Evolutionary conservation across 2,329 filamentous ascomycete genomes (phyloP), one percentile per base, ranked within the genome.

Genomic region (Trichophyton mentagrophytes): DNA sequence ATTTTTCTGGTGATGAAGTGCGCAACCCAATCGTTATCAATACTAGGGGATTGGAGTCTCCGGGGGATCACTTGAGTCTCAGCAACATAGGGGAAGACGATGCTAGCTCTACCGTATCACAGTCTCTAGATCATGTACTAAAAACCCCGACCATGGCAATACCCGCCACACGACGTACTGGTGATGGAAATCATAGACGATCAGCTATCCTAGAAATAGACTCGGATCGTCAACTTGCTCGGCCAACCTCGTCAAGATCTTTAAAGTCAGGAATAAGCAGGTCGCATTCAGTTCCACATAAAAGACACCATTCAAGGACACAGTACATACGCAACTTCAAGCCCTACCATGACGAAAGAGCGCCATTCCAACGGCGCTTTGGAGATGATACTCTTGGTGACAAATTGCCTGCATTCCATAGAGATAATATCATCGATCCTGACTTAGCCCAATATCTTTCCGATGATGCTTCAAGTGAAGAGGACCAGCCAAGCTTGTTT

Each of bases 341-440:
- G 70, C 73, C 82, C 5, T 79, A 81, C 4, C 78, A 85, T 17
- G 89, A 95, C 62, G 89, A 96, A 64, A 82, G 89, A 61, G 92
- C 89, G 0, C 93, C 93, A 0, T 97, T 97, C 66, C 89, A 89
- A 68, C 80, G 90, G 60, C 87, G 87, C 62, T 80, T 85, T 9
- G 77, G 80, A 17, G 84, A 95, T 59, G 86, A 90, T 62, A 76
- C 80, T 56, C 77, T 80, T 3, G 84, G 81, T 64, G 86, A 85
- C 6, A 84, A 85, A 47, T 80, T 96, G 40, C 87, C 91, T 15
- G 90, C 90, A n/a, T 97, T 99, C 67, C 93, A 99, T 71, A 90
- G 93, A 69, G 93, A 99, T 76, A 97, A 93, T 69, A 96, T 99
- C 66, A 97, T 99, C 66, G 93, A 99, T 70, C 93, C 93, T 1